phyloP scores from a whole-genome alignment of 495 filamentous ascomycete species.

The Trichoderma parareesei region DNA sequence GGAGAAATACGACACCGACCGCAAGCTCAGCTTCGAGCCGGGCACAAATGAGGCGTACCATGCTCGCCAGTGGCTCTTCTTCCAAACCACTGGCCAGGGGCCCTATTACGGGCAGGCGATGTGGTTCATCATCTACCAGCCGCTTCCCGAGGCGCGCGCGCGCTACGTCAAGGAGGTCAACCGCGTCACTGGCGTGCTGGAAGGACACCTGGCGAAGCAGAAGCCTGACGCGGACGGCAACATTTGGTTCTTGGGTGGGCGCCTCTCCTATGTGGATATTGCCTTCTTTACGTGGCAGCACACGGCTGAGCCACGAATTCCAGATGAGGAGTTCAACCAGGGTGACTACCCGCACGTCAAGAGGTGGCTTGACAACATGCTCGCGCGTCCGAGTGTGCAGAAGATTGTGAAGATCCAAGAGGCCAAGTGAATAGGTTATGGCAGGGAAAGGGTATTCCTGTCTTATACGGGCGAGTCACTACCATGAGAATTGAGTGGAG shows the following conservation, averaged over 20 bases:
- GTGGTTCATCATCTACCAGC: conserved; percentile 43
- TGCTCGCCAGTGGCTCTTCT: conserved; percentile 58
- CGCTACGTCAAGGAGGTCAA: conserved; percentile 54
- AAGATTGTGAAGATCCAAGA: conserved; percentile 32
- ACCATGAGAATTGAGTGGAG: not conserved
- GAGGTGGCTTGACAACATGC: conserved; percentile 30
- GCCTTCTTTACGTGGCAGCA: conserved; percentile 52
- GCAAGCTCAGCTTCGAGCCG: conserved; percentile 47
- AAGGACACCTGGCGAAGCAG: conserved; percentile 41
- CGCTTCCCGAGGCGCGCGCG: conserved; percentile 45
- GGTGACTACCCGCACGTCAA: conserved; percentile 26
- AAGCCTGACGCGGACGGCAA: conserved; percentile 29
- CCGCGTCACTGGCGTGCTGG: conserved; percentile 52
- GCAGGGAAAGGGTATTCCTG: not conserved
- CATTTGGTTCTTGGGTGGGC: conserved; percentile 50
- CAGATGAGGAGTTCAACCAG: conserved; percentile 15
- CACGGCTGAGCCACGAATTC: conserved; percentile 15
- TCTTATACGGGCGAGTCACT: not conserved
- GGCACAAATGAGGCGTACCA: conserved; percentile 42
- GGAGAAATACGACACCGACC: conserved; percentile 59
- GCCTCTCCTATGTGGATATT: conserved; percentile 50
- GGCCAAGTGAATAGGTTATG: not conserved
- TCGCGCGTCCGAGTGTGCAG: conserved; percentile 29
- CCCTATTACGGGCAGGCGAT: conserved; percentile 56
- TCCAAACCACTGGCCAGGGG: conserved; percentile 61